Base-by-base conservation (phyloP, 805 yeast species). In the Brettanomyces custersianus region DNA sequence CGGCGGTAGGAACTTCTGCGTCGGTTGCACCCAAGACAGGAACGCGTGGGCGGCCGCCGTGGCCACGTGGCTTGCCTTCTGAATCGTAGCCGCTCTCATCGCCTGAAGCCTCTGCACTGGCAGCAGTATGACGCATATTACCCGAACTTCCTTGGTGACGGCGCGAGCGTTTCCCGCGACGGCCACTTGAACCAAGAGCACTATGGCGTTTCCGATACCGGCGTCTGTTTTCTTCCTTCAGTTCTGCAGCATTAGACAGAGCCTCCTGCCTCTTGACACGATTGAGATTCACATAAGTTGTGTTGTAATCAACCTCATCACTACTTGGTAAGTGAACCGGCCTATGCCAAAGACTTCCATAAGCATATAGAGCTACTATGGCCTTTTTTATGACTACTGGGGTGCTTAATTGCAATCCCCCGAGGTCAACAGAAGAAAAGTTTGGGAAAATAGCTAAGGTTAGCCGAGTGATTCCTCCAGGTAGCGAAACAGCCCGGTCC, bases 261-360 rank as follows among this genome's bases (percentile, higher is more conserved):
- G n/a, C n/a, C n/a, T n/a, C n/a, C n/a, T n/a, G n/a, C n/a, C n/a
- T n/a, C n/a, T n/a, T n/a, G n/a, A n/a, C n/a, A 9, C 17, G 37
- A 42, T 21, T 46, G 48, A 31, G 48, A 45, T 33, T 48, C 46
- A 36, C 39, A 43, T 19, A 49, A 44, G 28, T 46, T 43, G 20
- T 40, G 11, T 29, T 24, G 19, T 35, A 35, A 4, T 19, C 16
- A 28, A 35, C 23, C 12, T 13, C 17, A 20, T 28, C 29, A 6
- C 12, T 37, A 6, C 43, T 40, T 20, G 46, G 45, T 22, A 33
- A 38, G 15, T 41, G 40, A 6, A 19, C 30, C 12, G 55, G 55
- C 11, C 42, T 47, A 15, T 48, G 40, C 28, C 48, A 50, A 5
- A 31, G 37, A 37, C 45, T 44, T 10, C 46, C 36, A 17, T 36